These are phyloP conservation scores for Ogataea chonburiensis DNA, from an alignment of 805 yeast genomes.

Conservation along the genomic window DNA sequence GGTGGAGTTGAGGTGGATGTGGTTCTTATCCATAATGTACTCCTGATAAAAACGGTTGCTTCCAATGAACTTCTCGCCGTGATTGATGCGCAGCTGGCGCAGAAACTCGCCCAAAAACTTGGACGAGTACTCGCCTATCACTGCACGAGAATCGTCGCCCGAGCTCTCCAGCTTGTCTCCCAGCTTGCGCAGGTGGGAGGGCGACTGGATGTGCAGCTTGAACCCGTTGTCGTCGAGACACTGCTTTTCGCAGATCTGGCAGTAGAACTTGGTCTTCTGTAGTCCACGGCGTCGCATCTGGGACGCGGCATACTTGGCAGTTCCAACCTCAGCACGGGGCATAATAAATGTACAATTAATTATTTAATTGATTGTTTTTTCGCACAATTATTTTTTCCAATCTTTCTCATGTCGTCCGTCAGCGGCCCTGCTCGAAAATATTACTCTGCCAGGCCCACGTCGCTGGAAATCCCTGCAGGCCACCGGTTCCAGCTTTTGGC, in stretches of 20 bases:
- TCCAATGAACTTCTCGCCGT: conserved; percentile 77
- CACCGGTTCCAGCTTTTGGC: conserved; percentile 21
- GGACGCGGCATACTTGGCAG: conserved; percentile 71
- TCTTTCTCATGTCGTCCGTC: not conserved
- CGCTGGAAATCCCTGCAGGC: not conserved
- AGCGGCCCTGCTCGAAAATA: conserved; percentile 17
- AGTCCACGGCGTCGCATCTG: conserved; percentile 80
- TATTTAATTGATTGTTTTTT: not conserved
- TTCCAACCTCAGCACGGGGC: conserved; percentile 61
- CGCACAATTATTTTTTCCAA: not conserved
- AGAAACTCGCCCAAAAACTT: conserved; percentile 67
- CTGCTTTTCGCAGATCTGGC: conserved; percentile 90
- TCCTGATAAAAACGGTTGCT: conserved; percentile 91
- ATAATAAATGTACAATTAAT: conserved; percentile 27
- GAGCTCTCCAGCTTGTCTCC: conserved; percentile 44
- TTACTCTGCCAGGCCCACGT: conserved; percentile 1
- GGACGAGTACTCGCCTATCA: conserved; percentile 56
- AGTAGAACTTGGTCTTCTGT: conserved; percentile 82
- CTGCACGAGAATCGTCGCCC: conserved; percentile 28
- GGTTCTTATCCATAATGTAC: conserved; percentile 76
- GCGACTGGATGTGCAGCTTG: conserved; percentile 83
- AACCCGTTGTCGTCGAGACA: conserved; percentile 96
- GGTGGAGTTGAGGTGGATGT: conserved; percentile 90
- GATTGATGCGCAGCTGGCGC: conserved; percentile 57
- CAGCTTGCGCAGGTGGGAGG: conserved; percentile 66